Conservation (phyloP, 2,329 filamentous ascomycete genomes). For the Ophiostoma triangulosporum region DNA sequence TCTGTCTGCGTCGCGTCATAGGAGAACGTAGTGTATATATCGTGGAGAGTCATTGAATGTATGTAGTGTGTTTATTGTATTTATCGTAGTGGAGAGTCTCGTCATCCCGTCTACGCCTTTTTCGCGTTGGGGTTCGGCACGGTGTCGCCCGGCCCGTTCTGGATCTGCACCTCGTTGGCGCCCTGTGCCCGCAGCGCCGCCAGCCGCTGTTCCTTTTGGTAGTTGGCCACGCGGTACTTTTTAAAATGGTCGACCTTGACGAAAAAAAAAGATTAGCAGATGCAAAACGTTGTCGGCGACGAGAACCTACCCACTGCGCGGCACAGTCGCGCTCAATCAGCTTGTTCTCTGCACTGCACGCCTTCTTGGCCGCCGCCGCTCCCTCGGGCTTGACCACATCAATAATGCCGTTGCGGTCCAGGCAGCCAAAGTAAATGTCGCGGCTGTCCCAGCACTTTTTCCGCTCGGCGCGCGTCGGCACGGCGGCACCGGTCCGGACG, state of each 20-base stretch:
- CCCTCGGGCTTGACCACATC: slow-evolving; percentile 42
- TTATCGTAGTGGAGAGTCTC: too few relatives aligned
- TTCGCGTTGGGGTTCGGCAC: slow-evolving; percentile 2
- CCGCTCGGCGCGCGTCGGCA: slow-evolving; percentile 74
- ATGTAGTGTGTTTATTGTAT: background rate
- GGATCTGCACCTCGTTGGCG: slow-evolving; percentile 41
- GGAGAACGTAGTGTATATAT: too few relatives aligned
- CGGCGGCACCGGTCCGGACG: slow-evolving; percentile 46
- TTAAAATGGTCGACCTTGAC: slow-evolving; percentile 92
- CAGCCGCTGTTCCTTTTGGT: slow-evolving; percentile 69
- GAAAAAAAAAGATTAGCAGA: too few relatives aligned
- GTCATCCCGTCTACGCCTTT: background rate
- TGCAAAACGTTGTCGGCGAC: background rate
- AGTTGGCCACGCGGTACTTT: slow-evolving; percentile 85
- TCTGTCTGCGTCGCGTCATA: too few relatives aligned
- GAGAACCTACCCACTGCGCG: slow-evolving; percentile 64
- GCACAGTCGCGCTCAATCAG: slow-evolving; percentile 79
- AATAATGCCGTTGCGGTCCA: slow-evolving; percentile 69
- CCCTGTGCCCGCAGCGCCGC: slow-evolving; percentile 62
- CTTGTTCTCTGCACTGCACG: slow-evolving; percentile 27
- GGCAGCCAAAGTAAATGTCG: slow-evolving; percentile 76
- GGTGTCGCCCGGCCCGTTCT: slow-evolving; percentile 14
- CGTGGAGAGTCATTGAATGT: too few relatives aligned
- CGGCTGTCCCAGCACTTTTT: slow-evolving; percentile 79
- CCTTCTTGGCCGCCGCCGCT: slow-evolving; percentile 23